Conservation (phyloP, 2,329 filamentous ascomycete species). For the Colletotrichum plurivorum region DNA sequence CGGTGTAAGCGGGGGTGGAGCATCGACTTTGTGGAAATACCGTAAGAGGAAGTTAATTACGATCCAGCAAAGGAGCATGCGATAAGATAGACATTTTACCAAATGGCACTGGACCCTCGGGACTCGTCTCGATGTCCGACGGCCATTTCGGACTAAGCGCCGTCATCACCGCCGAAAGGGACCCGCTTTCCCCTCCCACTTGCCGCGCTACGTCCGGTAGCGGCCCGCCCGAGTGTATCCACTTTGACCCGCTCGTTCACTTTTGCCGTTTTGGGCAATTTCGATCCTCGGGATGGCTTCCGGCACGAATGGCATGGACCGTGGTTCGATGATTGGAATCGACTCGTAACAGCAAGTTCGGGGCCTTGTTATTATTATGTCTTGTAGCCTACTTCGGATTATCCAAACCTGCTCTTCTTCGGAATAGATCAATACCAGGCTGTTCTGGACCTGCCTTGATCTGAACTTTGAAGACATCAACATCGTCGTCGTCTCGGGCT, state of each 20-base stretch:
- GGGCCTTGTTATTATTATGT: no score
- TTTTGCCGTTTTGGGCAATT: slow-evolving; percentile 19
- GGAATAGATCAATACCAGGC: no score
- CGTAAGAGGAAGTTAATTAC: slow-evolving; percentile 4
- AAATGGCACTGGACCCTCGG: neutral
- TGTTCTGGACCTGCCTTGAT: no score
- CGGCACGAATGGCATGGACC: no score
- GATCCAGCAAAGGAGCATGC: neutral
- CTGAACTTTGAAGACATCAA: no score
- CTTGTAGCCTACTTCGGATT: no score
- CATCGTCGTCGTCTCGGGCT: no score
- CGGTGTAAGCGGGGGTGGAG: slow-evolving; percentile 27
- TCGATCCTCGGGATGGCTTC: neutral
- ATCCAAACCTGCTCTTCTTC: no score
- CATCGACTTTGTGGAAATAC: slow-evolving; percentile 34
- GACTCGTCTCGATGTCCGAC: neutral
- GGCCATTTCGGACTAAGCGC: neutral
- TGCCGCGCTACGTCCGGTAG: slow-evolving; percentile 9
- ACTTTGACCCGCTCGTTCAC: neutral
- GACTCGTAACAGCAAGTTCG: no score
- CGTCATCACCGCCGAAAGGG: neutral
- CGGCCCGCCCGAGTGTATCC: slow-evolving; percentile 3
- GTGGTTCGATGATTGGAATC: no score
- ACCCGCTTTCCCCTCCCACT: neutral
- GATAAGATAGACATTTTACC: neutral